Conservation (phyloP, 2,329 filamentous ascomycete genomes). For the Emergomyces orientalis region DNA sequence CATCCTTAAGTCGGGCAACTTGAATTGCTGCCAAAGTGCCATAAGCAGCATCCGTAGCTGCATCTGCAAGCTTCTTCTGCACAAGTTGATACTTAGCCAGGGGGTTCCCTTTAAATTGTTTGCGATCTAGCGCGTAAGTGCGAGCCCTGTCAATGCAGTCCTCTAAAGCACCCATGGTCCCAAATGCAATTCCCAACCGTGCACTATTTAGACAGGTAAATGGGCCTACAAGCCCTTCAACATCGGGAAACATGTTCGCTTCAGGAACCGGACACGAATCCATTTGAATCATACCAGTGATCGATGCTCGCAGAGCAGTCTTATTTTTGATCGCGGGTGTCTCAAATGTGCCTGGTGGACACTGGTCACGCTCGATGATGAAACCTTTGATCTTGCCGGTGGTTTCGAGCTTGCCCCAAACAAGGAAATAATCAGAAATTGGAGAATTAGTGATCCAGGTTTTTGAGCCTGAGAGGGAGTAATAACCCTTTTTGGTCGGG, state of each 20-base stretch:
- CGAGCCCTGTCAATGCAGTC: slow-evolving; percentile 76
- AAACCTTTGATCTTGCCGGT: slow-evolving; percentile 94
- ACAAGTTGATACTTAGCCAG: slow-evolving; percentile 93
- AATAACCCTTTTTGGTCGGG: slow-evolving; percentile 73
- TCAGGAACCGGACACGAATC: slow-evolving; percentile 81
- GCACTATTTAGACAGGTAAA: slow-evolving; percentile 94
- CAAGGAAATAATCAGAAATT: slow-evolving; percentile 71
- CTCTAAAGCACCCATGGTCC: slow-evolving; percentile 86
- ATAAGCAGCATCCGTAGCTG: slow-evolving; percentile 79
- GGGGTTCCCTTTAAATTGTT: slow-evolving; percentile 93
- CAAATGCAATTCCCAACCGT: slow-evolving; percentile 86
- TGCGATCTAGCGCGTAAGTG: slow-evolving; percentile 81
- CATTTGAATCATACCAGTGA: slow-evolving; percentile 96
- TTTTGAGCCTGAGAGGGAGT: slow-evolving; percentile 69
- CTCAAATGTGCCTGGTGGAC: slow-evolving; percentile 78
- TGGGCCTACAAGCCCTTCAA: slow-evolving; percentile 78
- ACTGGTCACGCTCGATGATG: slow-evolving; percentile 73
- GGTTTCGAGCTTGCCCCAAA: slow-evolving; percentile 88
- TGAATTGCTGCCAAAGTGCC: slow-evolving; percentile 85
- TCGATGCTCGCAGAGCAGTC: slow-evolving; percentile 82
- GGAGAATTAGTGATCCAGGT: slow-evolving; percentile 96
- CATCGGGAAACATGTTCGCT: slow-evolving; percentile 86
- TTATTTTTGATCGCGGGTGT: slow-evolving; percentile 93
- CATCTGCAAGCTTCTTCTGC: slow-evolving; percentile 96
- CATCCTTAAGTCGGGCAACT: slow-evolving; percentile 86